Evolutionary conservation across 805 yeast genomes (phyloP).

Genomic region (Saccharomyces mikatae): DNA sequence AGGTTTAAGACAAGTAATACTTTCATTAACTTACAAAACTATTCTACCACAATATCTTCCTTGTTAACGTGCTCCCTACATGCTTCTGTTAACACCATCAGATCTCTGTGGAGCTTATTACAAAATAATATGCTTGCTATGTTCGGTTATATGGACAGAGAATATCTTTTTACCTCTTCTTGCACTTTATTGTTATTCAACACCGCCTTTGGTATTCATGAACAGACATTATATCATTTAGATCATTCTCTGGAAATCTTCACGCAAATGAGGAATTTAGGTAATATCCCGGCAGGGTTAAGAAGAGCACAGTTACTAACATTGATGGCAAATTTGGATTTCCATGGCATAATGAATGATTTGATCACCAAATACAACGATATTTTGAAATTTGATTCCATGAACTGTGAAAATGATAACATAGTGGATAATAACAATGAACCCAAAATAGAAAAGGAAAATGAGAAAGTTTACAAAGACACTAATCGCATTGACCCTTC

Average conservation of each 20-base stretch:
- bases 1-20: slow-evolving; percentile 39
- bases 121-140: slow-evolving; percentile 78
- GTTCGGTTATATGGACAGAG: slow-evolving; percentile 84
- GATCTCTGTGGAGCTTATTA: slow-evolving; percentile 64
- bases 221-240: slow-evolving; percentile 60
- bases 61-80: slow-evolving; percentile 70
- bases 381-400: slow-evolving; percentile 4
- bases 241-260: slow-evolving; percentile 66
- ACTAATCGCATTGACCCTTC: neutral
- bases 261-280: slow-evolving; percentile 67
- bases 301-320: slow-evolving; percentile 65
- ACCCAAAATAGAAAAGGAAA: neutral
- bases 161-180: slow-evolving; percentile 68
- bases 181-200: slow-evolving; percentile 66
- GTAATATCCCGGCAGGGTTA: slow-evolving; percentile 73
- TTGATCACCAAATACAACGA: slow-evolving; percentile 53
- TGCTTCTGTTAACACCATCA: slow-evolving; percentile 67
- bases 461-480: neutral
- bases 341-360: slow-evolving; percentile 54
- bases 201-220: slow-evolving; percentile 76
- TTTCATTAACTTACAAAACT: slow-evolving; percentile 56
- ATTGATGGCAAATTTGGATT: slow-evolving; percentile 56
- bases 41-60: slow-evolving; percentile 60
- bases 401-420: slow-evolving; percentile 11
- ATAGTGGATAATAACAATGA: slow-evolving; percentile 7